These are phyloP conservation scores for Candida easanensis DNA, from an alignment of 805 yeast species.

Conservation along the genomic window DNA sequence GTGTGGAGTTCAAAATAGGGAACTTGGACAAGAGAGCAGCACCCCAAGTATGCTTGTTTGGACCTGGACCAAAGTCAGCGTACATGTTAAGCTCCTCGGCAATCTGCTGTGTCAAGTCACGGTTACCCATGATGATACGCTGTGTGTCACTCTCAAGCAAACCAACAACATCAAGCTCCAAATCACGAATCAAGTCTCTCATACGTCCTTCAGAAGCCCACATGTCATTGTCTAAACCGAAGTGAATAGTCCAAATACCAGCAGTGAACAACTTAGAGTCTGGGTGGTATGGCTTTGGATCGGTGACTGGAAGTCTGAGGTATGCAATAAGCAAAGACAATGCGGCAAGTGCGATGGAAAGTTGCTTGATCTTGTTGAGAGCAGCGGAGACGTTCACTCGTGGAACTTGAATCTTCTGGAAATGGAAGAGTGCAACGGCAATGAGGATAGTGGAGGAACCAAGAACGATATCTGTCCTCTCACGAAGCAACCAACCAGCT, in stretches of 20 bases:
- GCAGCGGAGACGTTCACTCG: constrained; percentile 8
- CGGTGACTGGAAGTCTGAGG: constrained; percentile 53
- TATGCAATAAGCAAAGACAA: constrained; percentile 52
- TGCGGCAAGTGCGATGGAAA: constrained; percentile 38
- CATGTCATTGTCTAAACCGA: constrained; percentile 95
- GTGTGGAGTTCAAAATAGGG: constrained; percentile 88
- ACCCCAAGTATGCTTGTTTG: constrained; percentile 98
- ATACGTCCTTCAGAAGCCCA: constrained; percentile 95
- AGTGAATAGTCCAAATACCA: constrained; percentile 98
- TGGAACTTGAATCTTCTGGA: constrained; percentile 7
- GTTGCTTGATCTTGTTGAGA: constrained; percentile 19
- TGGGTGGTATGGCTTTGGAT: constrained; percentile 68
- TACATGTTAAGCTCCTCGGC: constrained; percentile 95
- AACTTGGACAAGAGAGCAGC: constrained; percentile 88
- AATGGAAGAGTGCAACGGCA: constrained; percentile 45
- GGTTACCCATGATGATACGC: constrained; percentile 89
- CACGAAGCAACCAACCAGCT: constrained; percentile 83
- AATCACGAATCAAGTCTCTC: constrained; percentile 77
- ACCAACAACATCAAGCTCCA: constrained; percentile 90
- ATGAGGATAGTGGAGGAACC: constrained; percentile 52
- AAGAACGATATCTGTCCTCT: constrained; percentile 77
- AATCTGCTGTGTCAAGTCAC: constrained; percentile 86
- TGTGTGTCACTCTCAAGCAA: constrained; percentile 91
- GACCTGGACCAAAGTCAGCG: constrained; percentile 96
- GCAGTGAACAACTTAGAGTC: constrained; percentile 75